Evolutionary conservation across 2,329 filamentous ascomycete species (phyloP), one percentile per base, ranked within the genome.

Genomic region (Sclerotinia spermophila): DNA sequence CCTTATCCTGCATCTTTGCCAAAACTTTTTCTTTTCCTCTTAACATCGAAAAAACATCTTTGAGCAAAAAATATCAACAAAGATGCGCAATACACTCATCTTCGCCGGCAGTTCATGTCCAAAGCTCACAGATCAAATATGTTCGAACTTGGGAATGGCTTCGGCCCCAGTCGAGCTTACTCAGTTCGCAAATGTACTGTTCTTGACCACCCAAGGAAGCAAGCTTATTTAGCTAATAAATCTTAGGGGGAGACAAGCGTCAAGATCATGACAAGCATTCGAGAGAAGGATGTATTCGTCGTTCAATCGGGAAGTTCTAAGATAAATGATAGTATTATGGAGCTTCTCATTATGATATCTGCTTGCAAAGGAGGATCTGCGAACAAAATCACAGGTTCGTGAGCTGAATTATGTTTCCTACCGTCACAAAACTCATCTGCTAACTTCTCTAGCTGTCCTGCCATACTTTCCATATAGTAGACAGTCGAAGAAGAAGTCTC

Each of bases 291-390:
- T 86, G 95, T 99, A 78, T 99, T 98, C 82, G 95, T 99, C 80
- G 92, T 99, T 72, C 96, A 99, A 84, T 98, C 95, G 73, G 96
- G 96, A 75, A 97, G 96, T 83, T 87, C 89, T 79, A 93, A 92
- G 83, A 97, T 97, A 86, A 99, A 99, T 81, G 96, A 99, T 83
- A 96, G 93, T 79, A 94, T 99, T 80, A 97, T 99, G 94, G 96
- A 99, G 86, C 87, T 99, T 79, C 87, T 99, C 79, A 98, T 99
- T 82, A 97, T 99, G 93, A 97, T 98, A 78, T 96, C 93, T 75
- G 96, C 96, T 76, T 99, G 96, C 87, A 98, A 97, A 82, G 94
- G 96, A 79, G 96, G 95, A 75, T 98, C 96, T 69, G 93, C 96
- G 73, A 97, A 94, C 84, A 97, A 96, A 78, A 92, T 98, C 80